Base-by-base conservation (phyloP, 1,139 yeast genomes). In the Taphrina pruni region DNA sequence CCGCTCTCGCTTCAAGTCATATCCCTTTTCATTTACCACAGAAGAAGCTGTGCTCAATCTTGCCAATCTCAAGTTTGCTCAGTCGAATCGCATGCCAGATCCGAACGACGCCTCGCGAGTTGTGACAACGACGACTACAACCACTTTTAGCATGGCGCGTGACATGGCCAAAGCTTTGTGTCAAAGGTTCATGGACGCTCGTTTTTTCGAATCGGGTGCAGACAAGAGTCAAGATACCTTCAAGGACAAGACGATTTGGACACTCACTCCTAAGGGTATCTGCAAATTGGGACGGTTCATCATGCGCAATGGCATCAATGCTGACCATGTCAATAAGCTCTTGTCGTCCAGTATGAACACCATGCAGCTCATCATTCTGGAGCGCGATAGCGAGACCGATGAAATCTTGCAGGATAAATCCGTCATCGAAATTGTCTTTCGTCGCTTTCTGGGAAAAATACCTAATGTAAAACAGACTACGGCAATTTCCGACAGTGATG, bases 181-280 rank as follows among this genome's bases (percentile, higher is more conserved):
- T 11, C 79, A 79, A 43, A 78, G 81, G 35, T 90, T 90, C 75
- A 86, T 86, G 81, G 81, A 81, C 0, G 90, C 95, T 0, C 87
- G 86, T 71, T 79, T 92, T 5, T 74, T 93, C 11, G 97, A 92
- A 75, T 85, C 87, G 35, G 97, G 97, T 0, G 84, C 85, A 7
- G 93, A 89, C 73, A 81, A 95, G 73, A 88, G 95, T 0, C 76
- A 87, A 66, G 73, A 77, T n/a, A 79, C 76, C 60, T 82, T 87
- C 1, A 83, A 83, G 69, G 78, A 75, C 1, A 76, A 79, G 58
- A 79, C 81, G 0, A 70, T 80, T 2, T 76, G 92, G 46, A 98
- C 93, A 75, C 96, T 97, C 5, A 91, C 98, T 0, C 94, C 98
- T 0, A 94, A 94, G 75, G 99, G 98, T 0, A 85, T 91, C 4